phyloP scores from a whole-genome alignment of 805 yeast genomes.

The Kodamaea kakaduensis region DNA sequence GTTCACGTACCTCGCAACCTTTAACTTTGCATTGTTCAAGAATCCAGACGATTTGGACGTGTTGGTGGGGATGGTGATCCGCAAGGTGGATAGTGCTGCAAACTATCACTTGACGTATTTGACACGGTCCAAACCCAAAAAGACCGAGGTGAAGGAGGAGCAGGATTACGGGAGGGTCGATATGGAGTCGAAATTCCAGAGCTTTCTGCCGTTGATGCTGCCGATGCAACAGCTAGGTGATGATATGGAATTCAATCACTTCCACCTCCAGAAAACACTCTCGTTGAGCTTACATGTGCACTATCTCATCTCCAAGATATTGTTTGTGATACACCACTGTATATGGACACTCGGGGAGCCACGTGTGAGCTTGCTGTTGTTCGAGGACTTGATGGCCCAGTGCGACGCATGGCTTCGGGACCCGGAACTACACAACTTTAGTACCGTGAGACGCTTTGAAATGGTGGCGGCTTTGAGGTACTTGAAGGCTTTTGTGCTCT shows the following conservation, averaged over 20 bases:
- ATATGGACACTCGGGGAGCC: conserved; percentile 18
- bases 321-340: conserved; percentile 19
- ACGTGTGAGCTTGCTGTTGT: conserved; percentile 17
- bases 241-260: conserved; percentile 12
- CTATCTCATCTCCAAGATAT: conserved; percentile 27
- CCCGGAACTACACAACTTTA: conserved; percentile 13
- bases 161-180: too few relatives aligned
- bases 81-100: conserved; percentile 15
- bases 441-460: conserved; percentile 18
- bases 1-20: conserved; percentile 23
- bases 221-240: conserved; percentile 15
- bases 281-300: conserved; percentile 16
- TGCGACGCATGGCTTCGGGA: conserved; percentile 26
- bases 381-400: conserved; percentile 21
- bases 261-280: too few relatives aligned
- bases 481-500: conserved; percentile 25
- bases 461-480: conserved; percentile 22
- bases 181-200: too few relatives aligned
- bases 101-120: conserved; percentile 5
- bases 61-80: conserved; percentile 16
- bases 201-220: conserved; percentile 10
- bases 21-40: conserved; percentile 23
- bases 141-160: conserved; percentile 3
- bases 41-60: conserved; percentile 19
- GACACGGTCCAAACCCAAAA: too few relatives aligned